Evolutionary conservation across 1,284 basidiomycete species (phyloP), one percentile per base, ranked within the genome.

Genomic region (Chalciporus sp.): DNA sequence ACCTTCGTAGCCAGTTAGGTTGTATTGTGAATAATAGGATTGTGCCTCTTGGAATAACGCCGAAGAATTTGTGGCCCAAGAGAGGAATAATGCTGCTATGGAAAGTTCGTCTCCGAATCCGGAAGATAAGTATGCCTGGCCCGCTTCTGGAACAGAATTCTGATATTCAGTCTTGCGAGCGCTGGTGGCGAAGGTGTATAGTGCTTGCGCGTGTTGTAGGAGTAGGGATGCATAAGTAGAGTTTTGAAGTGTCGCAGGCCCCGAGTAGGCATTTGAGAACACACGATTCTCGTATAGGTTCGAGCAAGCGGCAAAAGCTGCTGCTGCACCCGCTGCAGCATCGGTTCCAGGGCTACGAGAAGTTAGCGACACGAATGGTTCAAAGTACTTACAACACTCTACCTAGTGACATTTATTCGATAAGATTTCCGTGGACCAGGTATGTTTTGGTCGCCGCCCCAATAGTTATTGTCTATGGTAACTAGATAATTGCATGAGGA

Each of bases 271-370:
- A 26, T 75, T 68, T 28, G 81, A 75, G 68, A 86, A 84, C 9
- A 74, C 61, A 42, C 72, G 76, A 50, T 79, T 79, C 42, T 83
- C 76, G 67, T 96, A 97, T 28, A 96, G 80, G 55, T 86, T 81
- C 0, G 93, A 87, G 61, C 90, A 94, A 1, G 94, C 83, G 9
- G 94, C 83, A 66, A 97, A 94, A 7, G 94, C 93, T 1, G 91
- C 88, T 0, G 94, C 84, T 11, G 90, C 82, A 28, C 84, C 81
- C 0, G 94, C 92, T 40, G 91, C 92, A 17, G 83, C 92, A 64
- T 98, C 95, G 0, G 95, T 96, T 35, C 95, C 95, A 1, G 94
- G 93, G 44, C 83, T 69, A 42, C 14, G 10, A 1, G 45, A 31
- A 35, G 76, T 57, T 26, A 58, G 35, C 7, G 16, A 4, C 29